phyloP scores from a whole-genome alignment of 495 filamentous ascomycete genomes.

The Xylaria longipes region DNA sequence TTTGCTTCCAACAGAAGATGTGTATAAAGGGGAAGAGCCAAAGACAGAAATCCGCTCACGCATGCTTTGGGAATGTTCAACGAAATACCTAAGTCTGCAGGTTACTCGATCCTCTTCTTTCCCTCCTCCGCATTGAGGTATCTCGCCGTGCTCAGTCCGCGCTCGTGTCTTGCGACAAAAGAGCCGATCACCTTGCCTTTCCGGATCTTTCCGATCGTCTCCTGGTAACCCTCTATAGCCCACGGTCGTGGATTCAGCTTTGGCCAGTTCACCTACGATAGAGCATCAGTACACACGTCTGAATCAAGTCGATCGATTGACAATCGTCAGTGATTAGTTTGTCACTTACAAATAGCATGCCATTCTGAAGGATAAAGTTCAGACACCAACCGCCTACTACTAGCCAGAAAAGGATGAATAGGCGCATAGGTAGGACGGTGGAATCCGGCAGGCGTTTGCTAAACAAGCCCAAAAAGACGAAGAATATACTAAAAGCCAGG shows the following conservation, averaged over 20 bases:
- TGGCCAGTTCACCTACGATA: slow-evolving; percentile 89
- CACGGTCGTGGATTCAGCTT: slow-evolving; percentile 87
- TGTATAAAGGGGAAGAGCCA: neutral
- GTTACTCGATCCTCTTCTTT: slow-evolving; percentile 91
- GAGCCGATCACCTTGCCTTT: slow-evolving; percentile 78
- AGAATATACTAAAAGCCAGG: slow-evolving; percentile 84
- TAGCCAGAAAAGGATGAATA: slow-evolving; percentile 80
- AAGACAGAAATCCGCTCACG: neutral
- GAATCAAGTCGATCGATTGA: neutral
- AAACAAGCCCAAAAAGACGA: slow-evolving; percentile 79
- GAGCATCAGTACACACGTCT: neutral
- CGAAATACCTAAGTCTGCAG: neutral
- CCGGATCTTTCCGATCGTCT: slow-evolving; percentile 76
- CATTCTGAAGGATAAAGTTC: slow-evolving; percentile 77
- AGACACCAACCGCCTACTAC: slow-evolving; percentile 70
- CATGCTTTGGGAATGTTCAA: neutral
- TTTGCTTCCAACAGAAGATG: neutral
- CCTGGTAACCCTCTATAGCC: slow-evolving; percentile 86
- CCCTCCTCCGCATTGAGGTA: slow-evolving; percentile 89
- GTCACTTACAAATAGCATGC: slow-evolving; percentile 87
- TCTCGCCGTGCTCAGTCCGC: slow-evolving; percentile 76
- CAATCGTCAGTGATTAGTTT: neutral
- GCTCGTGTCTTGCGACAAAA: slow-evolving; percentile 74
- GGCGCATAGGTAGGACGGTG: slow-evolving; percentile 74
- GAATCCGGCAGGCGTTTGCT: slow-evolving; percentile 70